Conservation (phyloP, 371 early-diverging fungal species). For the Mortierella polycephala region DNA sequence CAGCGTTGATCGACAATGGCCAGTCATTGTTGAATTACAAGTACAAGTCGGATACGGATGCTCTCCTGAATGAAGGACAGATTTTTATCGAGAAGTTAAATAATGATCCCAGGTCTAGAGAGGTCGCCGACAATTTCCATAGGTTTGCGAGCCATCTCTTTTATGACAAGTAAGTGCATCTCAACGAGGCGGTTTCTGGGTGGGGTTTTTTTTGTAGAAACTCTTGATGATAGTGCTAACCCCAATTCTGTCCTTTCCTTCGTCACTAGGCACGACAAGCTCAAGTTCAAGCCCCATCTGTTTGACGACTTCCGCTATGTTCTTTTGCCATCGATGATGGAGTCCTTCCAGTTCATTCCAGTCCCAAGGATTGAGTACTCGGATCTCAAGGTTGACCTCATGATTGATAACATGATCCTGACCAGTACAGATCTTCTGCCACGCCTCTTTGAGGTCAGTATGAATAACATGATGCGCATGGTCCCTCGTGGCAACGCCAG, state of each 20-base stretch:
- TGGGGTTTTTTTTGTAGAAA: too few species aligned
- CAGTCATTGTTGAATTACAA: conserved; percentile 24
- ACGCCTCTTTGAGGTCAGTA: conserved; percentile 65
- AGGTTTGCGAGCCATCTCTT: conserved; percentile 27
- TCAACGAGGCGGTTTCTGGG: too few species aligned
- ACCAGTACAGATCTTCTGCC: conserved; percentile 69
- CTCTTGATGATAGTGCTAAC: not conserved
- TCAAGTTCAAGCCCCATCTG: conserved; percentile 66
- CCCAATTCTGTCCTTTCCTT: not conserved
- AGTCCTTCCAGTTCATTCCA: conserved; percentile 70
- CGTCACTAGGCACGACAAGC: conserved; percentile 57
- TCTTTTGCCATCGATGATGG: conserved; percentile 62
- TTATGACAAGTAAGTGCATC: conserved; percentile 26
- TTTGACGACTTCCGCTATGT: conserved; percentile 65
- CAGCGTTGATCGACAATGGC: conserved; percentile 28
- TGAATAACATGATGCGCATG: conserved; percentile 44
- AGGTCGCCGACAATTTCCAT: conserved; percentile 33
- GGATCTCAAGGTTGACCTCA: conserved; percentile 64
- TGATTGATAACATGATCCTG: conserved; percentile 70
- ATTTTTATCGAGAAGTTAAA: conserved; percentile 36
- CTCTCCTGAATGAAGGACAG: conserved; percentile 26
- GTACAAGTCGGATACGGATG: conserved; percentile 36
- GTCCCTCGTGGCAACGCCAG: conserved; percentile 21
- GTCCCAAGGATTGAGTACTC: conserved; percentile 72
- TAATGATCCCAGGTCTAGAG: conserved; percentile 28